Conservation (phyloP, 2,329 filamentous ascomycete species). For the Cyphellophora europaea region DNA sequence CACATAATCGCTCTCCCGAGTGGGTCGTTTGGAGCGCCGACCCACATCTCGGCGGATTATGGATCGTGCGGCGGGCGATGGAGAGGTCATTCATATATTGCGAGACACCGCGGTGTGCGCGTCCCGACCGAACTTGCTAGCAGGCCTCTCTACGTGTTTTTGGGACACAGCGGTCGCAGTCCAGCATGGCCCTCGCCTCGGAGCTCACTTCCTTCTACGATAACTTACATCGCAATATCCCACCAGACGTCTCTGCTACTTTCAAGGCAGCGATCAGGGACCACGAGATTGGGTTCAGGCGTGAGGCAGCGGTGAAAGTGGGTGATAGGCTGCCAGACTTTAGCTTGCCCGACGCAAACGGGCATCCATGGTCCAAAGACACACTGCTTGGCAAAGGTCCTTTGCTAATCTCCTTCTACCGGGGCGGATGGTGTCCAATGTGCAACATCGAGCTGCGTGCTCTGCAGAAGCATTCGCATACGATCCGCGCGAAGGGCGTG, state of each 20-base stretch:
- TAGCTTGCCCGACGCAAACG: conserved; percentile 25
- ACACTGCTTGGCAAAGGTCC: conserved; percentile 24
- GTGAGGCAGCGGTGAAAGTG: conserved; percentile 22
- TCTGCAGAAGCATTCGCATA: conserved; percentile 24
- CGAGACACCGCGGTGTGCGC: too few relatives aligned
- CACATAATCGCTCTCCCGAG: too few relatives aligned
- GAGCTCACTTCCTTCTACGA: background rate
- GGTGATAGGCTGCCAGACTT: conserved; percentile 28
- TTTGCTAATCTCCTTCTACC: conserved; percentile 37
- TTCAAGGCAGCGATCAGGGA: conserved; percentile 2
- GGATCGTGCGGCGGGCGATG: too few relatives aligned
- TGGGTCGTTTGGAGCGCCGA: too few relatives aligned
- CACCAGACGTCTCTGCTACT: background rate
- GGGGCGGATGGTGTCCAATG: conserved; percentile 38
- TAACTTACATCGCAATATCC: background rate
- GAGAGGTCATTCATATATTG: too few relatives aligned
- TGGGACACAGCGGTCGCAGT: too few relatives aligned
- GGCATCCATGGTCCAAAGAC: conserved; percentile 22
- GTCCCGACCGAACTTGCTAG: too few relatives aligned
- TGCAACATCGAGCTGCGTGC: conserved; percentile 33
- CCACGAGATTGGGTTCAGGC: conserved; percentile 15
- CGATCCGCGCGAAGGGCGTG: conserved; percentile 24
- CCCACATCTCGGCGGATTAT: too few relatives aligned
- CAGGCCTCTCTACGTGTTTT: too few relatives aligned
- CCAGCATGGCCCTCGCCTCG: background rate